These are phyloP conservation scores for Cryptococcus floricola DNA, from an alignment of 1,284 basidiomycete species.

Conservation along the genomic window DNA sequence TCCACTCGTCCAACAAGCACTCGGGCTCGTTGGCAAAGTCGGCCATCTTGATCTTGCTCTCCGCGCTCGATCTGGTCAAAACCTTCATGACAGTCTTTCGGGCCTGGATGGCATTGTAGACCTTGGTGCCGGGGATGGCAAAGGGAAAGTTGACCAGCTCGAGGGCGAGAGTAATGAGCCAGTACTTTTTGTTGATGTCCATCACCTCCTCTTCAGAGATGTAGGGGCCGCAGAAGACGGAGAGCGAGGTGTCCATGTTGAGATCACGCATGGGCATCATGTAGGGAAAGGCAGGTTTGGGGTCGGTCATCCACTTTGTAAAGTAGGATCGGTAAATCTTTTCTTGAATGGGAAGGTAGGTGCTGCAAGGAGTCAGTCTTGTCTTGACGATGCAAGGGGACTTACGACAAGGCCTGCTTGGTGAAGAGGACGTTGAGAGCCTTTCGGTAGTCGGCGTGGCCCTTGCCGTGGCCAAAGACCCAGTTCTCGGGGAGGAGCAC, in stretches of 20 bases:
- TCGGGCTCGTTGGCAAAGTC: constrained; percentile 68
- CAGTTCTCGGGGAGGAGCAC: constrained; percentile 88
- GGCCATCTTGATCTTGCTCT: constrained; percentile 80
- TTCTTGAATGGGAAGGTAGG: constrained; percentile 87
- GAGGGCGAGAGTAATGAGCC: constrained; percentile 89
- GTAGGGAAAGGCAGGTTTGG: constrained; percentile 61
- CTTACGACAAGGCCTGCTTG: constrained; percentile 80
- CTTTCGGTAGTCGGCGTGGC: constrained; percentile 89
- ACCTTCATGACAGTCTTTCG: constrained; percentile 83
- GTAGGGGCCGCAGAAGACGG: constrained; percentile 90
- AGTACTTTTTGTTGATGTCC: constrained; percentile 91
- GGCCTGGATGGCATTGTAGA: constrained; percentile 90
- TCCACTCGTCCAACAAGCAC: constrained; percentile 93
- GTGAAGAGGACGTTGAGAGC: constrained; percentile 91
- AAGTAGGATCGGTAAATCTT: constrained; percentile 75
- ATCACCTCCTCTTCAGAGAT: constrained; percentile 72
- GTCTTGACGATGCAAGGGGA: constrained; percentile 5
- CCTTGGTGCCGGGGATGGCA: constrained; percentile 91
- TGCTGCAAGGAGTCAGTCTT: constrained; percentile 51
- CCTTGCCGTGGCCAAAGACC: constrained; percentile 95
- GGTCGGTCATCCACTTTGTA: constrained; percentile 61
- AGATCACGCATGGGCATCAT: constrained; percentile 89
- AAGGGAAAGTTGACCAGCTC: constrained; percentile 99
- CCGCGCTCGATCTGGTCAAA: constrained; percentile 73
- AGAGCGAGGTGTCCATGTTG: constrained; percentile 96